These are phyloP conservation scores for Acanthochlamys bracteata DNA, from an alignment of 106 monocot species.

Conservation along the genomic window DNA sequence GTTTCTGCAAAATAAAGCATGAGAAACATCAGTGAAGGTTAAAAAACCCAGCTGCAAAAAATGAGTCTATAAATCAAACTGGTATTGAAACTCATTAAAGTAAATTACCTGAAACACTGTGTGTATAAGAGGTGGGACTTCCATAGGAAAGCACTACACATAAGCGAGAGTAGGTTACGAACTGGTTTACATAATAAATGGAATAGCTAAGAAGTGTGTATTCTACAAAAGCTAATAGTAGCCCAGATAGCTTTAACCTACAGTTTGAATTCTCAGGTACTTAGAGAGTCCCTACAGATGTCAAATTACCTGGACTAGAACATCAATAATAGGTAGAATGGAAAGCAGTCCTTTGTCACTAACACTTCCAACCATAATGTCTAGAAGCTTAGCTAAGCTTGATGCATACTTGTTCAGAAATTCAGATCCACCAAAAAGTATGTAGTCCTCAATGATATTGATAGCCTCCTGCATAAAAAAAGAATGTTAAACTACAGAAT, in stretches of 20 bases:
- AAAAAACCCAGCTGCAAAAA: conserved; percentile 3
- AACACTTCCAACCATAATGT: conserved; percentile 80
- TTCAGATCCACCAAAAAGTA: conserved; percentile 74
- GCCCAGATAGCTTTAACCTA: too few species aligned
- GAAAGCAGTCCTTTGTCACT: conserved; percentile 94
- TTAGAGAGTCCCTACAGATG: conserved; percentile 2
- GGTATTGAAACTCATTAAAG: too few species aligned
- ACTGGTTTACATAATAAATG: not conserved
- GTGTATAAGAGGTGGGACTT: conserved; percentile 68
- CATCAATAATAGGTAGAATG: conserved; percentile 65
- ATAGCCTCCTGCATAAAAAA: conserved; percentile 43
- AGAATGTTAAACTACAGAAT: too few species aligned
- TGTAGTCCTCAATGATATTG: conserved; percentile 85
- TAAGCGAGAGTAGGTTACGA: conserved; percentile 9
- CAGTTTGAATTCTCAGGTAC: too few species aligned
- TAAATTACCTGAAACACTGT: conserved; percentile 74
- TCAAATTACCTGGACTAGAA: conserved; percentile 80
- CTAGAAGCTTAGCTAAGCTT: conserved; percentile 66
- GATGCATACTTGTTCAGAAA: conserved; percentile 79
- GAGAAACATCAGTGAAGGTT: not conserved
- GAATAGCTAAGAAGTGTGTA: too few species aligned
- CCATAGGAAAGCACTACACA: conserved; percentile 80
- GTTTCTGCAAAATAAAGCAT: conserved; percentile 47
- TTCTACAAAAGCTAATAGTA: too few species aligned
- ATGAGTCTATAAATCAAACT: too few species aligned